Evolutionary conservation across 2,329 filamentous ascomycete genomes (phyloP).

Genomic region (Epichloe coenophiala): DNA sequence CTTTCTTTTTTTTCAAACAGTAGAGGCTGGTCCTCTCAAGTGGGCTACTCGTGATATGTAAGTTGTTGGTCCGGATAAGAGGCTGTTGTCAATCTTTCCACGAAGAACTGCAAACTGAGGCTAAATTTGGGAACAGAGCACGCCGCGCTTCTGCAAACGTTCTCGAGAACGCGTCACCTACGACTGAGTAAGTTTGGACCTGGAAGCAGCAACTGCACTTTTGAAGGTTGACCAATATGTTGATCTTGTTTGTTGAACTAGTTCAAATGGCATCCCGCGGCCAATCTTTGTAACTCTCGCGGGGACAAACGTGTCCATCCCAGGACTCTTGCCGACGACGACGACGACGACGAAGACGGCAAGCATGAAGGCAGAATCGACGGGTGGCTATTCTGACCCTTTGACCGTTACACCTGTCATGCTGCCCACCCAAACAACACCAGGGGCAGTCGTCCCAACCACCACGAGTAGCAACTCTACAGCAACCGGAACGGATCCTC

Average conservation of each 20-base stretch:
- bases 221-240: not conserved
- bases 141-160: conserved; percentile 8
- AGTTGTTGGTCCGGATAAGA: conserved; percentile 3
- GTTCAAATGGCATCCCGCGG: not conserved
- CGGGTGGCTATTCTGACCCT: not conserved
- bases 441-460: not conserved
- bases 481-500: too few species aligned
- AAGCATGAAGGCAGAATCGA: not conserved
- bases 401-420: not conserved
- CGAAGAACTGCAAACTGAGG: not conserved
- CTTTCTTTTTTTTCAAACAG: conserved; percentile 16
- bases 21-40: conserved; percentile 22
- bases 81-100: not conserved
- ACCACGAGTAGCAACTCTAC: not conserved
- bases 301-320: not conserved
- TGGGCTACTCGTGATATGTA: conserved; percentile 20
- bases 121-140: conserved; percentile 10
- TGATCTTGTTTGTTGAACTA: not conserved
- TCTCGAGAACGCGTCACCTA: not conserved
- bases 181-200: not conserved
- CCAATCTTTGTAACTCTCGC: not conserved
- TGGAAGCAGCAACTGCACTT: not conserved
- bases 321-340: not conserved
- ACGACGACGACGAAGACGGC: too few species aligned
- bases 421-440: not conserved